Conservation (phyloP, 1,284 basidiomycete species). For the Ceratobasidium sp. region DNA sequence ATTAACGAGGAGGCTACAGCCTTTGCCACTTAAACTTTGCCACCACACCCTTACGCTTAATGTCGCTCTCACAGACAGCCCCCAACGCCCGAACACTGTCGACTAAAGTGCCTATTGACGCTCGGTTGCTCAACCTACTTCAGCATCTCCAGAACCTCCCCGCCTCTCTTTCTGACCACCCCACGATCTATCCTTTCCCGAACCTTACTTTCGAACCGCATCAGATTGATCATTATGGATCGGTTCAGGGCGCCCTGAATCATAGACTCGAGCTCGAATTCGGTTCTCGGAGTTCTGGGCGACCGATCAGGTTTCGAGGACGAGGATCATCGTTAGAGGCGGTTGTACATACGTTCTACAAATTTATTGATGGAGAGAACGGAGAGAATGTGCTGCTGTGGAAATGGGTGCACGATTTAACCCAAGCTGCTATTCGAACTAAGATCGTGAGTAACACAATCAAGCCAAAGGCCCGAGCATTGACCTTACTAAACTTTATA, state of each 20-base stretch:
- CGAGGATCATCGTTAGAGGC: conserved; percentile 13
- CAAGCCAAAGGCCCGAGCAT: neutral
- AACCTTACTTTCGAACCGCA: neutral
- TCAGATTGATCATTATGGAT: conserved; percentile 4
- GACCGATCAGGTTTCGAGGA: neutral
- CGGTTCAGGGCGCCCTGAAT: neutral
- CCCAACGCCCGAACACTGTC: no score
- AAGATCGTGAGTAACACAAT: neutral
- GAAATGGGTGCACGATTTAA: conserved; percentile 24
- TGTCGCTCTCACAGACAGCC: no score
- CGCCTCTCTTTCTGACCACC: neutral
- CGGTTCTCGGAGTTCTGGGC: neutral
- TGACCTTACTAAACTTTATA: neutral
- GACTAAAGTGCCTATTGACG: no score
- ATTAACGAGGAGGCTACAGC: neutral
- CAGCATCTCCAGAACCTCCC: no score
- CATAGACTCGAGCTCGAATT: conserved; percentile 1
- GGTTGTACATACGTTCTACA: neutral
- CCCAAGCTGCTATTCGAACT: neutral
- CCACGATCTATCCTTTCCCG: neutral
- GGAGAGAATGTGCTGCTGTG: conserved; percentile 6
- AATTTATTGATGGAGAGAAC: conserved; percentile 19
- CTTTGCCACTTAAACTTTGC: no score
- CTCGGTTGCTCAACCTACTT: no score
- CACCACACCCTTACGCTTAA: no score